Conservation (phyloP, 1,139 yeast genomes). For the Sugiyamaella japonica region DNA sequence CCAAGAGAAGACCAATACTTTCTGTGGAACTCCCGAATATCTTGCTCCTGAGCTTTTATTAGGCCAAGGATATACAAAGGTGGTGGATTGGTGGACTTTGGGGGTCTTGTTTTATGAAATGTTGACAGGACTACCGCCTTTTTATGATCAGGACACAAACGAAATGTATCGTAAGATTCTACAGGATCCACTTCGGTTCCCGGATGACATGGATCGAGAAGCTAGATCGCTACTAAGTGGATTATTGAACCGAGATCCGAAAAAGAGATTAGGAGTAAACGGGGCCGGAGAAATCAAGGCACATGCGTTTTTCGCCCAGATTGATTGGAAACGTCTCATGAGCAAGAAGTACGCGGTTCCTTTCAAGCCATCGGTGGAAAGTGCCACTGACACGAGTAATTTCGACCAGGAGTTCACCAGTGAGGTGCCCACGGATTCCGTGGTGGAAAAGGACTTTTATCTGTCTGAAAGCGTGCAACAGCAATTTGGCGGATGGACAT, state of each 20-base stretch:
- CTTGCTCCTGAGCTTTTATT: conserved; percentile 90
- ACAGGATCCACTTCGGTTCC: conserved; percentile 85
- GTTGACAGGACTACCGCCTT: conserved; percentile 96
- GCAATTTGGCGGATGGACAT: conserved; percentile 99
- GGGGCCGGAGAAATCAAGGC: conserved; percentile 85
- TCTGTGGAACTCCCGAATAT: conserved; percentile 97
- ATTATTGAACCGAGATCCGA: conserved; percentile 82
- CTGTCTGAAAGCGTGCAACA: conserved; percentile 79
- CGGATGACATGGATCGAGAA: conserved; percentile 82
- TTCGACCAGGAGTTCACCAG: conserved; percentile 91
- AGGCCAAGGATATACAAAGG: conserved; percentile 92
- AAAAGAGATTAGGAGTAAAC: conserved; percentile 66
- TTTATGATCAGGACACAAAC: conserved; percentile 91
- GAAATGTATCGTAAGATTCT: conserved; percentile 92
- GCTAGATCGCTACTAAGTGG: conserved; percentile 81
- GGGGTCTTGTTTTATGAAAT: conserved; percentile 92
- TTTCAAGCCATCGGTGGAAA: conserved; percentile 87
- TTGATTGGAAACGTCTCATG: conserved; percentile 85
- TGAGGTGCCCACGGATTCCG: conserved; percentile 93
- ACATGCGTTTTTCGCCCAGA: conserved; percentile 85
- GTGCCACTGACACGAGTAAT: conserved; percentile 85
- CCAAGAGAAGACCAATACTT: conserved; percentile 86
- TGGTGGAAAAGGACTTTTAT: conserved; percentile 73
- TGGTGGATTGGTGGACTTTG: conserved; percentile 98
- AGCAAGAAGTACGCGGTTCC: conserved; percentile 94